These are phyloP conservation scores for Colletotrichum orchidophilum DNA, from an alignment of 2,329 filamentous ascomycete species.

Conservation along the genomic window DNA sequence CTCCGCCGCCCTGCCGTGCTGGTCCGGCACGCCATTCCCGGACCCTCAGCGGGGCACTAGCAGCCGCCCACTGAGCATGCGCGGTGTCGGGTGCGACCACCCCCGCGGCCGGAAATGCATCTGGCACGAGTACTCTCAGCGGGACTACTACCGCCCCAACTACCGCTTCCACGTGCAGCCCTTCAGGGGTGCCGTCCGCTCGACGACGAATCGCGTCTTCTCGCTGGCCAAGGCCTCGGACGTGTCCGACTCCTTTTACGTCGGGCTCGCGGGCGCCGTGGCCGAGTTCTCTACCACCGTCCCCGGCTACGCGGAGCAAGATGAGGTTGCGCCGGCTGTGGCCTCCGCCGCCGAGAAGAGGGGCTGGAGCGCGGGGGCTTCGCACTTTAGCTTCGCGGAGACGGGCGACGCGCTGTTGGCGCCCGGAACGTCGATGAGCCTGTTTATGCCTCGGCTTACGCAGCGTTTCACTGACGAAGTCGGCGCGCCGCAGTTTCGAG, in stretches of 20 bases:
- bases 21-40: constrained; percentile 46
- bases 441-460: constrained; percentile 30
- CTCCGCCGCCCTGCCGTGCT: constrained; percentile 58
- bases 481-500: constrained; percentile 14
- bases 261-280: constrained; percentile 58
- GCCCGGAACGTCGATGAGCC: constrained; percentile 30
- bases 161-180: constrained; percentile 53
- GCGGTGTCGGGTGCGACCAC: constrained; percentile 46
- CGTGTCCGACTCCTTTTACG: constrained; percentile 57
- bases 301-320: neutral
- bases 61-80: constrained; percentile 31
- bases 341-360: constrained; percentile 24
- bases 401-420: constrained; percentile 39
- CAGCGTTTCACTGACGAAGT: constrained; percentile 27
- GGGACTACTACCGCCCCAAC: constrained; percentile 59
- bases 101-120: constrained; percentile 46
- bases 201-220: constrained; percentile 48
- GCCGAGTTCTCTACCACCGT: constrained; percentile 48
- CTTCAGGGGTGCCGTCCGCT: constrained; percentile 36
- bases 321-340: neutral
- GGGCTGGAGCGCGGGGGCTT: constrained; percentile 19
- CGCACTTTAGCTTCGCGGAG: constrained; percentile 38
- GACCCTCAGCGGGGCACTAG: constrained; percentile 40
- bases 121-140: constrained; percentile 57
- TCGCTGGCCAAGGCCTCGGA: constrained; percentile 59